A percentile compares a stretch with the other conserved stretches of the same genome.
These are phyloP conservation scores for Kuraishia molischiana DNA, from an alignment of 805 yeast species.

Conservation along the genomic window DNA sequence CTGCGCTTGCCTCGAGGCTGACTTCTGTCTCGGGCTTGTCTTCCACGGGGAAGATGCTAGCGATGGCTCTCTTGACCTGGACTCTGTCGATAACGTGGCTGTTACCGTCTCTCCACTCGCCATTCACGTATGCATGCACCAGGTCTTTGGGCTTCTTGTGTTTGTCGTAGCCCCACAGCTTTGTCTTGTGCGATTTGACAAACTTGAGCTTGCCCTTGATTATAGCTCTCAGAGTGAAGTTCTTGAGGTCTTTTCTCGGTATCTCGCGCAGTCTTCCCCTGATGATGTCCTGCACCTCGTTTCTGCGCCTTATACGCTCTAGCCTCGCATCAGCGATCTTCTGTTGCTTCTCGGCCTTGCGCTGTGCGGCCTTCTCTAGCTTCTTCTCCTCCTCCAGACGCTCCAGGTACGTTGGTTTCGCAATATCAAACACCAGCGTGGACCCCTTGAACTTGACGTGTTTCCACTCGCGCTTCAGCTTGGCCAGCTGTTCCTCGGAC, in stretches of 20 bases:
- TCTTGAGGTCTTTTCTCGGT: constrained; percentile 40
- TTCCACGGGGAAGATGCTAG: constrained; percentile 4
- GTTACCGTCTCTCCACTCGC: constrained; percentile 72
- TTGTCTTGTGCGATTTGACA: constrained; percentile 57
- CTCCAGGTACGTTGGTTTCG: constrained; percentile 43
- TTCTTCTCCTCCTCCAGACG: constrained; percentile 37
- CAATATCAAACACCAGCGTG: constrained; percentile 48
- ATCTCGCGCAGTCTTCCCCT: constrained; percentile 55
- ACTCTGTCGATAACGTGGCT: constrained; percentile 67
- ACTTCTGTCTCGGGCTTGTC: too few relatives aligned
- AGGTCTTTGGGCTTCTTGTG: constrained; percentile 51
- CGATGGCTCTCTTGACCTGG: constrained; percentile 5
- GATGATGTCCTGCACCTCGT: constrained; percentile 18
- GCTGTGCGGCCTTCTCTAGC: constrained; percentile 12
- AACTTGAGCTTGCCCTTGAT: constrained; percentile 47
- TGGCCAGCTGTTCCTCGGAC: constrained; percentile 31
- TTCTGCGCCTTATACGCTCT: constrained; percentile 34
- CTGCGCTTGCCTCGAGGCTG: constrained; percentile 3
- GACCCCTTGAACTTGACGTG: constrained; percentile 74
- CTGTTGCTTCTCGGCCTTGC: constrained; percentile 17
- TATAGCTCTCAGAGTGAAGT: constrained; percentile 56
- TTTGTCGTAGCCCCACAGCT: constrained; percentile 88
- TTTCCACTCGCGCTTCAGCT: constrained; percentile 48
- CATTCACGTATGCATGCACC: constrained; percentile 50
- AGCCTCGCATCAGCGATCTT: constrained; percentile 23